These are phyloP conservation scores for Hymenochaete sp. DNA, from an alignment of 1,284 basidiomycete species.

Conservation along the genomic window DNA sequence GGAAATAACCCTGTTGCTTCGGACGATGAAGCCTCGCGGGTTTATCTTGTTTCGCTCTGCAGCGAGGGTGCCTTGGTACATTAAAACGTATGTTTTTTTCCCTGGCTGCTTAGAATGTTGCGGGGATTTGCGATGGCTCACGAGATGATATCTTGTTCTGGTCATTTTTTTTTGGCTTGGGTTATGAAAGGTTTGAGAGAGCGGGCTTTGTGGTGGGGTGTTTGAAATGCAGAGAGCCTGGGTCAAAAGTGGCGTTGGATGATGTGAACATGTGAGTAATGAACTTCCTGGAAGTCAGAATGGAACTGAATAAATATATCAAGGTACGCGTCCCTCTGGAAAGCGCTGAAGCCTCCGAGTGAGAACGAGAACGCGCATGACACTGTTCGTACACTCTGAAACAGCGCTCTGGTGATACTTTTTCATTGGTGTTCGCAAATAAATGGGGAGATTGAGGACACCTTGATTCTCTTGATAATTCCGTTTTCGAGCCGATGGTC, in stretches of 20 bases:
- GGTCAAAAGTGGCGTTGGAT: conserved; percentile 42
- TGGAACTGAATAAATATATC: not conserved
- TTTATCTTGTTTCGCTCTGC: conserved; percentile 68
- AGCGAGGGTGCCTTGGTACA: conserved; percentile 69
- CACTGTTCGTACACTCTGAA: too few relatives aligned
- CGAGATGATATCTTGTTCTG: not conserved
- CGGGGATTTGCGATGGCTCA: not conserved
- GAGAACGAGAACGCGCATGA: too few relatives aligned
- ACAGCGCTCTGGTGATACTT: too few relatives aligned
- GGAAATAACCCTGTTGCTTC: conserved; percentile 53
- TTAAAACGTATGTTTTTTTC: conserved; percentile 38
- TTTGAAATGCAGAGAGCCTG: conserved; percentile 34
- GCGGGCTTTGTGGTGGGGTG: conserved; percentile 43
- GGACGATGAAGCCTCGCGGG: conserved; percentile 55
- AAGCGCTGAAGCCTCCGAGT: conserved; percentile 12
- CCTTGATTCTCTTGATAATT: too few relatives aligned
- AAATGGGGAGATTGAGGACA: too few relatives aligned
- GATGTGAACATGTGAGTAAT: conserved; percentile 53
- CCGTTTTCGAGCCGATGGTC: too few relatives aligned
- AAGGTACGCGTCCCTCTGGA: conserved; percentile 18
- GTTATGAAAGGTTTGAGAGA: too few relatives aligned
- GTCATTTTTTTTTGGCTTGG: conserved; percentile 33
- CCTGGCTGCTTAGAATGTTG: not conserved
- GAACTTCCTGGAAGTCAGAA: not conserved
- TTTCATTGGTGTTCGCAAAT: too few relatives aligned